Evolutionary conservation across 2,329 filamentous ascomycete species (phyloP).

Genomic region (Colletotrichum sp.): DNA sequence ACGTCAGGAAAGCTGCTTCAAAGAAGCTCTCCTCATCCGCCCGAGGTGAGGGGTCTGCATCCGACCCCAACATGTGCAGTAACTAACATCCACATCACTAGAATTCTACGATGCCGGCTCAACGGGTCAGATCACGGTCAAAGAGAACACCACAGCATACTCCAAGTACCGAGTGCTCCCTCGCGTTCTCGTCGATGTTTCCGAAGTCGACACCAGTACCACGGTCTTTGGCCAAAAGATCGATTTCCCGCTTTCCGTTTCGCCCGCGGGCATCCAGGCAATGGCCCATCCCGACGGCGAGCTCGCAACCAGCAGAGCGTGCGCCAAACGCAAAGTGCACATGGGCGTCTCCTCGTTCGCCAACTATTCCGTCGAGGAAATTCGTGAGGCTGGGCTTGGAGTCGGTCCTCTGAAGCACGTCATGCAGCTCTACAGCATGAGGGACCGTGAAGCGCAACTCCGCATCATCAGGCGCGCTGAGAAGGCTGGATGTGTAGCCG

Average conservation of each 20-base stretch:
- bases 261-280: slow-evolving; percentile 58
- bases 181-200: not conserved
- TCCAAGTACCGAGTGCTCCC: not conserved
- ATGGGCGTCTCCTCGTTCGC: slow-evolving; percentile 54
- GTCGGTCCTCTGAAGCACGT: not conserved
- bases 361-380: not conserved
- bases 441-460: not conserved
- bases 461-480: slow-evolving; percentile 31
- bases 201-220: not conserved
- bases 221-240: slow-evolving; percentile 31
- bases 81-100: not conserved
- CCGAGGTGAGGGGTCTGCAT: not conserved
- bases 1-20: not conserved
- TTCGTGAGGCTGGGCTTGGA: not conserved
- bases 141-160: not conserved
- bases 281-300: slow-evolving; percentile 60
- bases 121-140: not conserved
- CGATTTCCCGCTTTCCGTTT: slow-evolving; percentile 55
- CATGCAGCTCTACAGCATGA: not conserved
- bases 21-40: not conserved
- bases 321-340: slow-evolving; percentile 41
- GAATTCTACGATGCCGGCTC: not conserved
- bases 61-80: not conserved
- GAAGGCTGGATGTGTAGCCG: slow-evolving; percentile 28
- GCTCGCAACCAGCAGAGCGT: slow-evolving; percentile 52